phyloP scores from a whole-genome alignment of 345 rosid genomes.

The Turritis glabra region DNA sequence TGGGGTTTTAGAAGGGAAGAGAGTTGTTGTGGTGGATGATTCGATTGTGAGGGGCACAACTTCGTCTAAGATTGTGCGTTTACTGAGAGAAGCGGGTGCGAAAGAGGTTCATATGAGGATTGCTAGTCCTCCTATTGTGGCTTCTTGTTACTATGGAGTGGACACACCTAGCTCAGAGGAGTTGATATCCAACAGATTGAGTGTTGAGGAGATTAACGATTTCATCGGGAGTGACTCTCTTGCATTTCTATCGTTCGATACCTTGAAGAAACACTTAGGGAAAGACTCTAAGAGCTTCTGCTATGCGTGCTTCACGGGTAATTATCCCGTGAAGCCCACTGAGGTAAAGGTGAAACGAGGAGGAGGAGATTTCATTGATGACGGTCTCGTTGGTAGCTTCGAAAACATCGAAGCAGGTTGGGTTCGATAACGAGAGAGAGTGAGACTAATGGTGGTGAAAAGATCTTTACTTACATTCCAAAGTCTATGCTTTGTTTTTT shows the following conservation, averaged over 20 bases:
- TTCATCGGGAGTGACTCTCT: conserved; percentile 83
- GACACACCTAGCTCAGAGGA: conserved; percentile 93
- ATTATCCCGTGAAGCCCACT: conserved; percentile 76
- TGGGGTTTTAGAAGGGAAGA: conserved; percentile 80
- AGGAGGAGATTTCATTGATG: conserved; percentile 91
- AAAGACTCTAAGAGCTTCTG: conserved; percentile 60
- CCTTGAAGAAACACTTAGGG: conserved; percentile 60
- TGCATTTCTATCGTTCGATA: conserved; percentile 68
- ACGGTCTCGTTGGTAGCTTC: conserved; percentile 71
- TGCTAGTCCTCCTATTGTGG: conserved; percentile 87
- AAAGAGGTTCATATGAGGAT: conserved; percentile 98
- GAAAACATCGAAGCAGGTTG: conserved; percentile 78
- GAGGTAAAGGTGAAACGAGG: conserved; percentile 79
- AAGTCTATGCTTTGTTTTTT: conserved; percentile 17
- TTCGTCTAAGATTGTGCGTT: conserved; percentile 79
- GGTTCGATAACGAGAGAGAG: conserved; percentile 44
- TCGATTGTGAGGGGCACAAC: conserved; percentile 96
- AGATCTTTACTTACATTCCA: not conserved
- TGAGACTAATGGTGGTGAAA: not conserved
- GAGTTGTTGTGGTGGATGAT: conserved; percentile 95
- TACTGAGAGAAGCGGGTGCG: conserved; percentile 89
- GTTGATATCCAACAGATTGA: conserved; percentile 87
- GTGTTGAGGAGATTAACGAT: conserved; percentile 70
- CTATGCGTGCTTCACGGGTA: conserved; percentile 92
- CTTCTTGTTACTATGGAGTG: conserved; percentile 93